Percentiles rank a stretch among this genome's conserved stretches.
Evolutionary conservation across 2,329 filamentous ascomycete genomes (phyloP).

Genomic region (Aspergillus cejpii): DNA sequence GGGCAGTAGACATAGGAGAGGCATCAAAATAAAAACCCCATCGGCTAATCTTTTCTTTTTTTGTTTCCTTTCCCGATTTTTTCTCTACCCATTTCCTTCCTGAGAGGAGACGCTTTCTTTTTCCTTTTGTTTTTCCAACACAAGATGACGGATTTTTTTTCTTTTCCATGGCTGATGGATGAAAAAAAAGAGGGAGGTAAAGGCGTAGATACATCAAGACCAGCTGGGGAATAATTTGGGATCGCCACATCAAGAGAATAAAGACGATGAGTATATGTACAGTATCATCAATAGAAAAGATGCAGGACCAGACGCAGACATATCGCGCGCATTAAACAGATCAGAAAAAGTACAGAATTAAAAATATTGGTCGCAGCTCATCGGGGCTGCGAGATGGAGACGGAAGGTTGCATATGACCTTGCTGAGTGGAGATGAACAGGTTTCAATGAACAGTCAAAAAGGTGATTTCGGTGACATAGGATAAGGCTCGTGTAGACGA

Average conservation of each 20-base stretch:
- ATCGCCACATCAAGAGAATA: slow-evolving; percentile 1
- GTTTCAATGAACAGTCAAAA: too few species aligned
- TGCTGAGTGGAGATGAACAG: slow-evolving; percentile 7
- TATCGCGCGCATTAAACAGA: slow-evolving; percentile 12
- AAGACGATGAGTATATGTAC: slow-evolving; percentile 15
- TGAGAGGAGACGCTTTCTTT: too few species aligned
- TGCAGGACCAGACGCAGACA: slow-evolving; percentile 2
- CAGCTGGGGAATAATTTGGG: slow-evolving; percentile 14
- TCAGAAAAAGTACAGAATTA: slow-evolving; percentile 15
- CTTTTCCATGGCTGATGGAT: background rate
- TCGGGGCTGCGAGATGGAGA: slow-evolving; percentile 8
- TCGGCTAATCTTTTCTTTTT: slow-evolving; percentile 5
- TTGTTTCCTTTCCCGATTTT: slow-evolving; percentile 2
- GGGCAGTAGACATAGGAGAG: slow-evolving; percentile 9
- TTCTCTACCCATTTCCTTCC: background rate
- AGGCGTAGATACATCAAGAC: slow-evolving; percentile 16
- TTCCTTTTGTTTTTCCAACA: slow-evolving; percentile 1
- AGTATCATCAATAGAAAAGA: slow-evolving; percentile 3
- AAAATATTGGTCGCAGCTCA: background rate
- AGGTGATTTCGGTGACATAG: too few species aligned
- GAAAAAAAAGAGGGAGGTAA: slow-evolving; percentile 5
- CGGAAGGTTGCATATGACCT: background rate
- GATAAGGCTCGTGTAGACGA: background rate
- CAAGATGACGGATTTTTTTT: background rate
- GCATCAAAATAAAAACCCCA: slow-evolving; percentile 14